Evolutionary conservation across 805 yeast genomes (phyloP), one percentile per base, ranked within the genome.

Genomic region (Candida boleticola): DNA sequence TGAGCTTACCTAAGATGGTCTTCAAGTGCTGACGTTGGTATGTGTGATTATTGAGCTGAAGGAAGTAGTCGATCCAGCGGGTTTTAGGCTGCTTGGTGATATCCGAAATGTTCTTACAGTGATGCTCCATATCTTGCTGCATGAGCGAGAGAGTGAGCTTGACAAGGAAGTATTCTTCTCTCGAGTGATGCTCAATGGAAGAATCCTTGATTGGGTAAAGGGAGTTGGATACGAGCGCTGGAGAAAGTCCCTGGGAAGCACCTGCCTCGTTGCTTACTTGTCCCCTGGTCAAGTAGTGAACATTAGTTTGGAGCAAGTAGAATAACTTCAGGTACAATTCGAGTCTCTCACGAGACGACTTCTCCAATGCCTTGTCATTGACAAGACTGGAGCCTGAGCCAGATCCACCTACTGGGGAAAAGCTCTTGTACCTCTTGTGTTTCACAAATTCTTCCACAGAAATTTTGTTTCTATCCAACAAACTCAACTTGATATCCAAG

Each of bases 281-380:
- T 27, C 88, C 60, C 11, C 79, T 64, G 1, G 81, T 71, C 55
- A 90, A 73, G 54, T 92, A 92, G 0, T 61, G 58, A 0, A 96
- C 86, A 53, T 87, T 88, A 0, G 95, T 85, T 58, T 93, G 98
- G 34, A 93, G 61, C 20, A 92, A 64, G 55, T 84, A 93, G 51
- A 93, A 82, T 39, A 92, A 56, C 18, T 86, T 84, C 52, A 84
- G 96, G 60, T 85, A 86, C 1, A 79, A 61, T 46, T 83, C 89
- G 39, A 82, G 68, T 45, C 87, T 71, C 19, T 71, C 71, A 44
- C 73, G 67, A 9, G 77, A 60, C 3, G 74, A 60, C 42, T 69
- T 70, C 14, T 64, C 71, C 37, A 65, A 47, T 29, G 47, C 50
- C 46, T 55, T 61, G 25, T 48, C 46, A 27, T 48, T 49, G 18